Evolutionary conservation across 2,329 filamentous ascomycete genomes (phyloP).

Genomic region (Aspergillus fumigatiaffinis): DNA sequence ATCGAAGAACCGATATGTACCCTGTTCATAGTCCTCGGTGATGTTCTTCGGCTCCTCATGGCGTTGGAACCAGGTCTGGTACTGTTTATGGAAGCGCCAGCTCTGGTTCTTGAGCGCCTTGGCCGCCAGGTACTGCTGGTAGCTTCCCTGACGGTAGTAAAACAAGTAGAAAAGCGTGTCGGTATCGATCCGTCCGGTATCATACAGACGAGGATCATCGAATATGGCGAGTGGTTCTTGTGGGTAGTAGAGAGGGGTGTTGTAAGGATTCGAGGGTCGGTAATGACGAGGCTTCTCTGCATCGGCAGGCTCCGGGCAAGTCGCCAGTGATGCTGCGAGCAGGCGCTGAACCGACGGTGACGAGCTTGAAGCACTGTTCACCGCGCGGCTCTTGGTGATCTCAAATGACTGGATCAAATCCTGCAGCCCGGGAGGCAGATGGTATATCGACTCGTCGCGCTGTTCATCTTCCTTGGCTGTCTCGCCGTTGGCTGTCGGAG

Average conservation of each 20-base stretch:
- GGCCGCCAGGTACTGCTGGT: constrained; percentile 91
- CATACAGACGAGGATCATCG: constrained; percentile 83
- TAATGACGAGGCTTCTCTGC: constrained; percentile 80
- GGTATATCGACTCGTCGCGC: constrained; percentile 79
- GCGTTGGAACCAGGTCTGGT: constrained; percentile 98
- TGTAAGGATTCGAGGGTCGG: constrained; percentile 75
- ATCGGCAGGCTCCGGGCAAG: constrained; percentile 71
- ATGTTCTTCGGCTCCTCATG: constrained; percentile 99
- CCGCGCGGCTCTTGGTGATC: constrained; percentile 67
- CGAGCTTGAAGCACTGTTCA: constrained; percentile 44
- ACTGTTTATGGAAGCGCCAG: constrained; percentile 99
- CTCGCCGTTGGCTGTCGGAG: constrained; percentile 46
- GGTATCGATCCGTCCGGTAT: constrained; percentile 72
- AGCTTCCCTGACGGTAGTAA: constrained; percentile 95
- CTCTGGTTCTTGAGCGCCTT: constrained; percentile 98
- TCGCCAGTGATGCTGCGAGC: constrained; percentile 69
- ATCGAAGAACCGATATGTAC: constrained; percentile 98
- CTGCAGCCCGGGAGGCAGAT: constrained; percentile 81
- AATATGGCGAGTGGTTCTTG: constrained; percentile 90
- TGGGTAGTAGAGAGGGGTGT: constrained; percentile 78
- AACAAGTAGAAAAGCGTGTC: constrained; percentile 98
- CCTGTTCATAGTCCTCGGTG: constrained; percentile 97
- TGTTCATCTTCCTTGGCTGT: constrained; percentile 43
- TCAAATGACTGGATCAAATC: constrained; percentile 92
- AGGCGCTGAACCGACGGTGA: constrained; percentile 68